Evolutionary conservation across 2,329 filamentous ascomycete species (phyloP), one percentile per base, ranked within the genome.

Genomic region (Aschersonia sp.): DNA sequence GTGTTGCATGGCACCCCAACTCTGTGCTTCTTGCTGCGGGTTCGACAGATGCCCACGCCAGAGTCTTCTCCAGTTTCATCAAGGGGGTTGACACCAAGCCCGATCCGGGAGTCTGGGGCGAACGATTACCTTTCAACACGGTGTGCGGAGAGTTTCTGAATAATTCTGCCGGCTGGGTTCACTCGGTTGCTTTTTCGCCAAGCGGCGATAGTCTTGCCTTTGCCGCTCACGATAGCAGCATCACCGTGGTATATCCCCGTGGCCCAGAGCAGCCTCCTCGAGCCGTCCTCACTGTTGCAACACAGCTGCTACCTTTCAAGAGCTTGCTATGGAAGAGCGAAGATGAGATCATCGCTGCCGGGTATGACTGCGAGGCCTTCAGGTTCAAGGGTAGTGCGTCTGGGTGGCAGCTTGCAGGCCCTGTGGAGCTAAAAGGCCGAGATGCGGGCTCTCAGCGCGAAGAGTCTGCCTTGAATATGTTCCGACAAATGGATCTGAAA

Each of bases 401-500:
- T 35, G 89, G 91, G 43, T 98, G 92, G 92, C 77, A 88, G 60
- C 71, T 96, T 40, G 78, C 76, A 38, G 89, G 89, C 32, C 84
- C 86, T 4, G 70, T 97, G 51, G 89, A 96, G 68, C 71, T 72
- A 45, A 89, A 89, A 67, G 73, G 77, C 45, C 70, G 75, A 4
- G 82, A 77, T 42, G 64, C 73, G 48, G 80, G 75, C 50, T 77
- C 78, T 48, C 70, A 72, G 50, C 77, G 84, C 32, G 92, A 97
- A 67, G 92, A 97, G 65, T 92, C 85, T 54, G 92, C 92, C 30
- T 72, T 96, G 64, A 95, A 97, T 67, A 95, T 97, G 88, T 98
- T 98, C 71, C 80, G 82, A 59, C 89, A 96, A 71, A 97, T 98
- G 92, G 92, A 98, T 66, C 75, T 98, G 54, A 95, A 92, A 75